These are phyloP conservation scores for Flammula alnicola DNA, from an alignment of 1,284 basidiomycete genomes.

Conservation along the genomic window DNA sequence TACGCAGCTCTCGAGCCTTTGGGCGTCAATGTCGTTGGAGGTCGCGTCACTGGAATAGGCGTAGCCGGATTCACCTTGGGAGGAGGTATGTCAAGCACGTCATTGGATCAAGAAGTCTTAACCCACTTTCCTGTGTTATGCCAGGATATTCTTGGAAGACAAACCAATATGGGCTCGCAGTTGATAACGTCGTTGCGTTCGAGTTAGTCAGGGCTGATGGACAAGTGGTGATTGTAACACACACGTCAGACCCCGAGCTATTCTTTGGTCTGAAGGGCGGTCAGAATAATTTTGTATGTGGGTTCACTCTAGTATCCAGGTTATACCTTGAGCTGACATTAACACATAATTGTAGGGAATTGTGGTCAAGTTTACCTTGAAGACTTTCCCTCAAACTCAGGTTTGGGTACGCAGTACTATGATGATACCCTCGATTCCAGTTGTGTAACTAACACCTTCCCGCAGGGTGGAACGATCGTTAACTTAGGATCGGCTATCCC, in stretches of 20 bases:
- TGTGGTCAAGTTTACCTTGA: slow-evolving; percentile 13
- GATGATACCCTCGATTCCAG: slow-evolving; percentile 23
- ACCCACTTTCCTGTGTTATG: no score
- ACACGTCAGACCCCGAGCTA: slow-evolving; percentile 41
- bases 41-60: slow-evolving; percentile 55
- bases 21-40: slow-evolving; percentile 55
- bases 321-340: background rate
- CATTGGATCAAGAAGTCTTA: background rate
- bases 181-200: slow-evolving; percentile 50
- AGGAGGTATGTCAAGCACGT: background rate
- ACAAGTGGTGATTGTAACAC: slow-evolving; percentile 40
- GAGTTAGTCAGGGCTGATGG: slow-evolving; percentile 56
- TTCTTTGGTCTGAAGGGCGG: slow-evolving; percentile 58
- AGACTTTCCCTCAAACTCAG: slow-evolving; percentile 7
- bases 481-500: slow-evolving; percentile 5
- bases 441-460: background rate
- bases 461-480: slow-evolving; percentile 11
- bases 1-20: slow-evolving; percentile 50
- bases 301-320: slow-evolving; percentile 25
- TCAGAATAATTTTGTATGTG: slow-evolving; percentile 56
- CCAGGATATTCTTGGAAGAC: slow-evolving; percentile 58
- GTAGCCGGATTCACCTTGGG: slow-evolving; percentile 37
- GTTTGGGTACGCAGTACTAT: slow-evolving; percentile 50
- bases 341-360: no score
- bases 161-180: slow-evolving; percentile 53